Evolutionary conservation across 1,139 yeast species (phyloP), one percentile per base, ranked within the genome.

Genomic region (Candida sp.): DNA sequence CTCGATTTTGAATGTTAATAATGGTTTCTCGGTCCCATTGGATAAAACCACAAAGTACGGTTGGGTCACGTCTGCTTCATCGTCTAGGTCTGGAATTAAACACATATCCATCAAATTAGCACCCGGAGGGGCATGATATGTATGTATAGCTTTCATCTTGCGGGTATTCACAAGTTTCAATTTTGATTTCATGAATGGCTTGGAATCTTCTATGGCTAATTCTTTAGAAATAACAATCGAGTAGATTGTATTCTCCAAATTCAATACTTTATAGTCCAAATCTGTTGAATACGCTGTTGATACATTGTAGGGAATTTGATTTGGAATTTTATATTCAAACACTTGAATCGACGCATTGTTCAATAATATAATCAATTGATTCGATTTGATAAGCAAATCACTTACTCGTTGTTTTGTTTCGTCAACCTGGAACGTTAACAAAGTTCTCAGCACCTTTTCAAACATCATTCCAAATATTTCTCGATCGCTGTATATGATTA

Each of bases 81-180:
- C 21, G 2, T 37, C 34, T 5, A 37, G 15, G 5, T 37, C 21
- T 6, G 46, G 39, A 22, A 45, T 19, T 39, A 40, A 25, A 33
- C 58, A 50, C 6, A 61, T 38, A 44, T 63, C 68, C 7, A 58
- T 52, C 23, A 59, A 45, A 36, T 62, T 65, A 4, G 45, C 36
- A 1, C 51, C 50, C 1, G 39, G 38, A 8, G 43, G 27, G 38
- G 49, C 53, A 33, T 50, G 42, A 23, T 44, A 49, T 4, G 38
- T 41, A 33, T 50, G 38, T 1, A 59, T 22, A 5, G 43, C 37
- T 6, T 42, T 40, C 60, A 60, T 52, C 4, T 43, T 42, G 1
- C 33, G 33, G 7, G 40, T 40, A 34, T 58, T 52, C 6, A 62
- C 43, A 33, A 64, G 45, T 27, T 54, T 55, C 21, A 65, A 38